These are phyloP conservation scores for Chlorociboria aeruginascens DNA, from an alignment of 495 filamentous ascomycete species.

Conservation along the genomic window DNA sequence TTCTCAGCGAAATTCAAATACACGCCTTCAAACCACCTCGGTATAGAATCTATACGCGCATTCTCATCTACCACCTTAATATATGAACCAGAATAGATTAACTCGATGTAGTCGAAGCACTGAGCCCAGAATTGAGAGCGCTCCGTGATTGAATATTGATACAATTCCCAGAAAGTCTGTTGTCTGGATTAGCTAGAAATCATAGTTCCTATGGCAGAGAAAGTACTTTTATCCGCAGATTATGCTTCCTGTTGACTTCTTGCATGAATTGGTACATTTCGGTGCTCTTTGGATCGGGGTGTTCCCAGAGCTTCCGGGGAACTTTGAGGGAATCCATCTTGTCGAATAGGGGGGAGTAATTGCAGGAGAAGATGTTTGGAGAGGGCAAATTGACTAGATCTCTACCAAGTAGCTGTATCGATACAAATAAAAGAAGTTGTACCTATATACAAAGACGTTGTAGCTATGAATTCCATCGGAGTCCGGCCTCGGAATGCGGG, in stretches of 20 bases:
- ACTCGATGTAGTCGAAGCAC: slow-evolving; percentile 41
- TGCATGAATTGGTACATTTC: slow-evolving; percentile 40
- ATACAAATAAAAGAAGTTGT: no score
- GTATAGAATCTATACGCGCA: slow-evolving; percentile 53
- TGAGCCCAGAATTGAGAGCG: slow-evolving; percentile 56
- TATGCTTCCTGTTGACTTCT: slow-evolving; percentile 31
- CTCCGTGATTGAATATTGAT: slow-evolving; percentile 47
- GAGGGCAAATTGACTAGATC: no score
- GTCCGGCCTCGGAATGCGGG: no score
- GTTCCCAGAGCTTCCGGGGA: slow-evolving; percentile 46
- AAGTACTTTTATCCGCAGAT: slow-evolving; percentile 31
- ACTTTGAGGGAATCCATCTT: slow-evolving; percentile 17
- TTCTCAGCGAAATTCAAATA: slow-evolving; percentile 55
- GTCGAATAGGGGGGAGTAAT: background rate
- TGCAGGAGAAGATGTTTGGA: no score
- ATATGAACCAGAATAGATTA: slow-evolving; percentile 51
- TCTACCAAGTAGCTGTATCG: no score
- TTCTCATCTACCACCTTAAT: slow-evolving; percentile 52
- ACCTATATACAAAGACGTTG: no score
- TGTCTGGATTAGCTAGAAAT: background rate
- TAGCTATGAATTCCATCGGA: no score
- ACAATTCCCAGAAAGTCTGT: slow-evolving; percentile 52
- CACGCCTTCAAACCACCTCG: slow-evolving; percentile 56
- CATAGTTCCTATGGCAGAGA: background rate
- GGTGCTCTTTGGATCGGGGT: slow-evolving; percentile 39